Conservation (phyloP, 345 rosid genomes). For the Anacardium occidentale region DNA sequence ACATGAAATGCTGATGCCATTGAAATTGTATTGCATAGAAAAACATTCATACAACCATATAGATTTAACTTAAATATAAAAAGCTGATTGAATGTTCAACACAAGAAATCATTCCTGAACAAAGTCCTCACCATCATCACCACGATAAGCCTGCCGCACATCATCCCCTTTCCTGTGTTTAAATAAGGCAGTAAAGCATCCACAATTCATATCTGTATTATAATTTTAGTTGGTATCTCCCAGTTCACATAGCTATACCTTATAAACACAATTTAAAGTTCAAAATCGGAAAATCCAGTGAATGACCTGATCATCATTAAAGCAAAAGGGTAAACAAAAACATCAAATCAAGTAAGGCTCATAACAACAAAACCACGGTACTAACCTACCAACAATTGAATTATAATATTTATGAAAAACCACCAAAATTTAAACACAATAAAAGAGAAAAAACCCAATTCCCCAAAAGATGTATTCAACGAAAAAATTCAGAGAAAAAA, state of each 20-base stretch:
- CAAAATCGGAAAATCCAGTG: neutral
- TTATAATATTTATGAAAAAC: neutral
- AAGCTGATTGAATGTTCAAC: neutral
- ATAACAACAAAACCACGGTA: neutral
- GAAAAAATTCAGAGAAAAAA: neutral
- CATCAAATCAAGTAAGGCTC: neutral
- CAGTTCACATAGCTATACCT: constrained; percentile 24
- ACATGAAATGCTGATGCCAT: neutral
- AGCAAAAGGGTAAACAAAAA: neutral
- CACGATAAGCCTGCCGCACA: constrained; percentile 13
- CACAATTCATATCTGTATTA: constrained; percentile 37
- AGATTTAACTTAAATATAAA: neutral
- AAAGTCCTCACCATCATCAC: constrained; percentile 34
- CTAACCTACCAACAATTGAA: neutral
- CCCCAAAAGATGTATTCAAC: neutral
- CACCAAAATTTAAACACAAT: neutral
- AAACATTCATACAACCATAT: neutral
- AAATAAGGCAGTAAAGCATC: constrained; percentile 35
- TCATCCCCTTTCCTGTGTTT: constrained; percentile 7
- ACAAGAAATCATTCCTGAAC: constrained; percentile 1
- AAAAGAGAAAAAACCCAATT: neutral
- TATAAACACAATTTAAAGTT: neutral
- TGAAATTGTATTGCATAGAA: neutral
- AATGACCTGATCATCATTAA: neutral
- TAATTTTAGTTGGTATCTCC: constrained; percentile 7